These are phyloP conservation scores for Sequoiadendron giganteum DNA, from an alignment of 75 land plant genomes.

Conservation along the genomic window DNA sequence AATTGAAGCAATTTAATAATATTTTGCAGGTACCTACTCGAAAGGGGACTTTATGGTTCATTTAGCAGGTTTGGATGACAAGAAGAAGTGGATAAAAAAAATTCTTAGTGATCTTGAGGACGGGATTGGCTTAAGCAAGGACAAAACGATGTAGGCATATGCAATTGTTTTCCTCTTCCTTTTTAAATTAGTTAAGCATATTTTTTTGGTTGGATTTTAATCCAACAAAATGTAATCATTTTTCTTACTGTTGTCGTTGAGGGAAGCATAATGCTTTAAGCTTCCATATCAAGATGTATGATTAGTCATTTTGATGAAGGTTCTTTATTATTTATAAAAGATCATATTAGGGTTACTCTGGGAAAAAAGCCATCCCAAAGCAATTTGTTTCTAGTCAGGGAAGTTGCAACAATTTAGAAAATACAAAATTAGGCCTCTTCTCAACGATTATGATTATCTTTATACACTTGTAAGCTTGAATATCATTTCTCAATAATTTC, in stretches of 20 bases:
- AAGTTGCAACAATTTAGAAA: neutral
- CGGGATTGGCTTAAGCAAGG: neutral
- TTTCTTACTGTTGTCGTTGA: neutral
- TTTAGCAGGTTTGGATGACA: slow-evolving; percentile 58
- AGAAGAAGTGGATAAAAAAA: slow-evolving; percentile 49
- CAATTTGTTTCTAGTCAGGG: neutral
- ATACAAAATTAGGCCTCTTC: neutral
- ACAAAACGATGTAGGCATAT: neutral
- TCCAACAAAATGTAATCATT: neutral
- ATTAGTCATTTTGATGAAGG: neutral
- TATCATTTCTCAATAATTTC: neutral
- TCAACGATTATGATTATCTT: neutral
- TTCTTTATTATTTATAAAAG: neutral
- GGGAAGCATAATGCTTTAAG: neutral
- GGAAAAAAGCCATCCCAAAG: neutral
- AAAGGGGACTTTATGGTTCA: slow-evolving; percentile 71
- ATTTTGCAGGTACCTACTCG: slow-evolving; percentile 44
- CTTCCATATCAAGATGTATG: neutral
- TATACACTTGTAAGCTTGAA: neutral
- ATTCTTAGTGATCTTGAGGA: slow-evolving; percentile 27
- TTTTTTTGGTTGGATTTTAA: neutral
- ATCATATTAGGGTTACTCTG: too few relatives aligned
- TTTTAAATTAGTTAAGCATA: neutral
- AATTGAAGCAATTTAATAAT: neutral
- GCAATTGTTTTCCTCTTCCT: neutral